Evolutionary conservation across 2,329 filamentous ascomycete species (phyloP).

Genomic region (Neofusicoccum parvum): DNA sequence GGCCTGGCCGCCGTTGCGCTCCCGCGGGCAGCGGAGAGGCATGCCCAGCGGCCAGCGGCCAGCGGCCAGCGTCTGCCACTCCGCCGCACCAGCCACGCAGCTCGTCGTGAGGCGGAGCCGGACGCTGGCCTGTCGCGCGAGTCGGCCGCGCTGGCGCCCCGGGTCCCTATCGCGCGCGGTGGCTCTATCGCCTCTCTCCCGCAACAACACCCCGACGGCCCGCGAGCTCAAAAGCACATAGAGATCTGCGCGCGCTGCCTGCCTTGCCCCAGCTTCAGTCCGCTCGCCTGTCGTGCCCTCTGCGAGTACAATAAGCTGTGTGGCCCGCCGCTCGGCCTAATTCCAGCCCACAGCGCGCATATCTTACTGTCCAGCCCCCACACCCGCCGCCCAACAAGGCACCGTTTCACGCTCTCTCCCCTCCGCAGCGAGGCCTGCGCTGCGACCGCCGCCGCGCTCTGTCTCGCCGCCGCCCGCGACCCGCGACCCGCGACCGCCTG

Average conservation of each 20-base stretch:
- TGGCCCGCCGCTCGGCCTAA: conserved; percentile 17
- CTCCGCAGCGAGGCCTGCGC: conserved; percentile 13
- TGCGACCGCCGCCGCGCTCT: neutral
- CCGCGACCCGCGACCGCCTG: neutral
- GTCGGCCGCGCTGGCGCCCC: neutral
- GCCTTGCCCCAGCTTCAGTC: neutral
- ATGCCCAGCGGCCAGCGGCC: too few species aligned
- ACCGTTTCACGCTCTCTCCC: conserved; percentile 7
- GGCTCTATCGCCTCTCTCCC: neutral
- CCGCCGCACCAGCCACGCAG: conserved; percentile 4
- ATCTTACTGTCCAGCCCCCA: conserved; percentile 16
- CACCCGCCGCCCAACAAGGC: neutral
- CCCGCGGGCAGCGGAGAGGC: neutral
- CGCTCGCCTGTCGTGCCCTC: neutral
- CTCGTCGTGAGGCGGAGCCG: conserved; percentile 8
- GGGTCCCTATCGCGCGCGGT: conserved; percentile 6
- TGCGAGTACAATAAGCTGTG: neutral
- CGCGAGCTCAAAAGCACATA: neutral
- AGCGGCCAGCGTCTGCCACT: neutral
- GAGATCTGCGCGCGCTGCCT: conserved; percentile 6
- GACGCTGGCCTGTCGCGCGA: neutral
- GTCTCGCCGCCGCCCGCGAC: neutral
- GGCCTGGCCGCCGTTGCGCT: conserved; percentile 1
- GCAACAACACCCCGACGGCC: neutral
- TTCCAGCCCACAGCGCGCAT: conserved; percentile 9